Conservation (phyloP, 768 basidiomycete species). For the Lactifluus echinatus region DNA sequence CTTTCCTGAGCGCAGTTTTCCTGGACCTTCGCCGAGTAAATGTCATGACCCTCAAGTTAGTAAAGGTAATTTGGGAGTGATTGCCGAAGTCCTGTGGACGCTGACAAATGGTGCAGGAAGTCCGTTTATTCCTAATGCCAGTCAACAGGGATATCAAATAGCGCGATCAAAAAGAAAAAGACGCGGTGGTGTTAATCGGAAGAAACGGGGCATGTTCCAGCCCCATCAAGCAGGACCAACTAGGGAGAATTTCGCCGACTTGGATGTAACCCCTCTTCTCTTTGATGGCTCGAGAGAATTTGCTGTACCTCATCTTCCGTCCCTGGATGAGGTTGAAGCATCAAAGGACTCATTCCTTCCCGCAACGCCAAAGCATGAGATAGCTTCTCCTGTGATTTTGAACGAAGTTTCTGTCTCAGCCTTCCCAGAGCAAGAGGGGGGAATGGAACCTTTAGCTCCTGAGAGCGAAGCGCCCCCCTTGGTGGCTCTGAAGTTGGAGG, state of each 20-base stretch:
- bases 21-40: slow-evolving; percentile 6
- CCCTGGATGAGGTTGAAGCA: not conserved
- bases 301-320: not conserved
- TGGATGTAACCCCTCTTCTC: not conserved
- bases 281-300: not conserved
- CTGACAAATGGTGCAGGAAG: slow-evolving; percentile 5
- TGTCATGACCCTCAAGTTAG: not conserved
- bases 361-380: not conserved
- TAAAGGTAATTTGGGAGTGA: slow-evolving; percentile 3
- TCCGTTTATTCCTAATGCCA: not conserved
- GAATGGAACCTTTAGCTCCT: not conserved
- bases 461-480: not conserved
- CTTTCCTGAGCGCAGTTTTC: slow-evolving; percentile 5
- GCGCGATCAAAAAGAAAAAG: slow-evolving; percentile 9
- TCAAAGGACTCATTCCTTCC: not conserved
- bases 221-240: not conserved
- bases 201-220: slow-evolving; percentile 8
- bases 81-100: not conserved
- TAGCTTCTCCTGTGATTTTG: not conserved
- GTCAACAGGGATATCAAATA: slow-evolving; percentile 1
- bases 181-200: slow-evolving; percentile 14
- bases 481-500: not conserved
- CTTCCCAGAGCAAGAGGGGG: not conserved
- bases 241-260: not conserved
- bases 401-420: not conserved